Conservation (phyloP, 345 rosid species). For the Lepidium aucheri region DNA sequence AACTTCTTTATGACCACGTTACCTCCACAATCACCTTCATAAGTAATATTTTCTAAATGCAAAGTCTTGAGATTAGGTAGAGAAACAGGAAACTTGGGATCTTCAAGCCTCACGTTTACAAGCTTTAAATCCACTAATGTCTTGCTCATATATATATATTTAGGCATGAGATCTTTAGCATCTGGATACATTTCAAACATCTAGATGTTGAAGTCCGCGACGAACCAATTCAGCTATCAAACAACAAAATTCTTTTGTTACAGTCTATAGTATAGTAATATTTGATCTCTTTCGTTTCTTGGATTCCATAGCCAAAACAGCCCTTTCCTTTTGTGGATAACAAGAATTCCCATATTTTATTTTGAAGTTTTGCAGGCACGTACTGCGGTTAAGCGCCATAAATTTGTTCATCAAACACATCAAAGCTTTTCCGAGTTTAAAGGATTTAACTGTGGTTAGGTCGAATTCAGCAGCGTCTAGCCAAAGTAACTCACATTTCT, state of each 20-base stretch:
- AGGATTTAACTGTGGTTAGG: background rate
- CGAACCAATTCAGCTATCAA: background rate
- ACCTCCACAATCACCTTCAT: too few relatives aligned
- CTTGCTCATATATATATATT: background rate
- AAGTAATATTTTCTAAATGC: background rate
- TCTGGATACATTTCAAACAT: background rate
- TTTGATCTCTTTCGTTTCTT: too few relatives aligned
- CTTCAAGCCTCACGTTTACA: background rate
- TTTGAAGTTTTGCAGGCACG: background rate
- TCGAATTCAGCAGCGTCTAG: background rate
- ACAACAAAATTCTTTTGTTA: background rate
- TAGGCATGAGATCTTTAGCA: too few relatives aligned
- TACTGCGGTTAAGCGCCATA: background rate
- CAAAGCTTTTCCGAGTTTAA: background rate
- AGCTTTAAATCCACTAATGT: slow-evolving; percentile 3
- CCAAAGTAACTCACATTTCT: slow-evolving; percentile 5
- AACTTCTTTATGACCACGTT: background rate
- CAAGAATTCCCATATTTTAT: background rate
- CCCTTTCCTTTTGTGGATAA: too few relatives aligned
- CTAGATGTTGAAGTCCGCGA: background rate
- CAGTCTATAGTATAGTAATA: background rate
- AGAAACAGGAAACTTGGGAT: background rate
- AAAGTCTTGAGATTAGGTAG: slow-evolving; percentile 8
- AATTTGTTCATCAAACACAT: background rate
- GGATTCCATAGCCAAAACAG: too few relatives aligned